Base-by-base conservation (phyloP, 106 monocot genomes). In the Apostasia shenzhenica region DNA sequence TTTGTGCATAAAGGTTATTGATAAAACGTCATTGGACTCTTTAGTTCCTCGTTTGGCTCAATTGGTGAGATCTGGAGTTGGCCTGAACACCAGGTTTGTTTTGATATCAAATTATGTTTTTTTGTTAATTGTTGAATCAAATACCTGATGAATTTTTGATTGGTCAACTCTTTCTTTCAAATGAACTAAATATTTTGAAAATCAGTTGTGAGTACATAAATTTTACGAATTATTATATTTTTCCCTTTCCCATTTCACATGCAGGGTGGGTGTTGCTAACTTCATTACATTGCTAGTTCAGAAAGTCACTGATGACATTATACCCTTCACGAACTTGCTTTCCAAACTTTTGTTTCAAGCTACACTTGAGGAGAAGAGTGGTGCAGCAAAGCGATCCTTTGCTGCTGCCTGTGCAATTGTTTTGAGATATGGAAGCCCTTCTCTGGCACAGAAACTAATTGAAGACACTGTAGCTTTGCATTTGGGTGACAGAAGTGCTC, bases 221-320 rank as follows among this genome's bases (percentile, higher is more conserved):
- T 26, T 26, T 26, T 26, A 26, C 26, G 26, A 26, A 26, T 26
- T 26, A 26, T 26, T 48, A 64, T 37, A 53, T 52, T 50, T 47
- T 61, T 39, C 2, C 42, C 2, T 54, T 6, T 37, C 26, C 26
- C 26, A 65, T 63, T 70, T 12, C 41, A 7, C 56, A 75, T 84
- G 41, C 79, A 97, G 97, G 80, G 97, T 89, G 45, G 97, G 97
- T 61, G 82, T 92, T 86, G 97, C 97, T 52, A 92, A 67, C 67
- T 97, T 97, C 74, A 85, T 92, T 67, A 83, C 77, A 14, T 75
- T 92, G 59, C 81, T 97, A 71, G 81, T 89, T 41, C 86, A 97
- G 48, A 92, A 97, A 62, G 85, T 89, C 11, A 85, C 66, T 45
- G 70, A 59, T 45, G 92, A 97, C 48, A 85, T 97, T 66, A 92